Base-by-base conservation (phyloP, 2,329 filamentous ascomycete genomes). In the Botrytis fragariae region DNA sequence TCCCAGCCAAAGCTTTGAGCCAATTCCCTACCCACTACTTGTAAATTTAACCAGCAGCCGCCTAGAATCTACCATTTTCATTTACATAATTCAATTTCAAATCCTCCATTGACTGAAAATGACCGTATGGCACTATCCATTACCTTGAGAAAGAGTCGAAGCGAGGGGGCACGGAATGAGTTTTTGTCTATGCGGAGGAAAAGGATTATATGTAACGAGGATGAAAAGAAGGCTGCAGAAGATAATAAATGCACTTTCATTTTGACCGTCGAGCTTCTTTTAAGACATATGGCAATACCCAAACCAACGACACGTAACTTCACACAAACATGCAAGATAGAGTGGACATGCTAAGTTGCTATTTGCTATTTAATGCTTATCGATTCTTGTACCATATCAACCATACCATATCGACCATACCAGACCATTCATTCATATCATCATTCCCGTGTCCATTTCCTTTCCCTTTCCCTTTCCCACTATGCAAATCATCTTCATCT, bases 391-490 rank as follows among this genome's bases (percentile, higher is more conserved):
- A 64, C 18, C n/a, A 45, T 7, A 64, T 42, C 20, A 63, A 63
- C 22, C 61, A 63, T 62, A 16, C 42, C 42, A 44, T 6, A 45
- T 42, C 18, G 42, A 62, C 22, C 60, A 29, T 63, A n/a, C n/a
- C 61, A 63, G 25, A 44, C 37, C 44, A 67, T 67, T 67, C 22
- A 35, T 67, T 65, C 45, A 39, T 48, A 35, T 67, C 64, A 39
- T 54, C 45, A 67, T 67, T 54, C 45, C 45, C 2, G 9, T 39
- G 16, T 22, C 32, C 37, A 29, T 44, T 42, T 16, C 37, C 5
- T 29, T 42, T 29, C 37, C 35, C 44, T 39, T 62, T 42, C 37
- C 37, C 7, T 44, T 44, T 20, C 37, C 37, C 35, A 14, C 64
- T 16, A 54, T 42, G 32, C 35, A 39, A 29, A 54, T 29, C 35